Evolutionary conservation across 2,329 filamentous ascomycete species (phyloP), one percentile per base, ranked within the genome.

Genomic region (Amesomyces nigricolor): DNA sequence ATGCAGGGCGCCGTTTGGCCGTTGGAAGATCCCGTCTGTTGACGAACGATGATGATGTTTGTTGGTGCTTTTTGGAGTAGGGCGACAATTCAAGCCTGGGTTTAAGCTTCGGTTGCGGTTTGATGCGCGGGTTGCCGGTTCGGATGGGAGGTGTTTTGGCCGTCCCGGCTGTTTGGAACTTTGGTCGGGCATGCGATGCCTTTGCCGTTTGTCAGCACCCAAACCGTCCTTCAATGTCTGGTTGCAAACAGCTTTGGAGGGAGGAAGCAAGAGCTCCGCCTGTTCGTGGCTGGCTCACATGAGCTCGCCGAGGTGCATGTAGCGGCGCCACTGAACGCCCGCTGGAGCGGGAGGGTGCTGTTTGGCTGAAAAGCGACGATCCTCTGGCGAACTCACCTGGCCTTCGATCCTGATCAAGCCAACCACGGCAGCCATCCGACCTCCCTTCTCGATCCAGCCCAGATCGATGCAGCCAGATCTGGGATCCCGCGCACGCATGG

Each of bases 301-400:
- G 47, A 40, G 40, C 52, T 37, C 19, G 35, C 13, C 30, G 11
- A 35, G 44, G 9, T 38, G 37, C 43, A 14, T 30, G 37, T 26
- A 46, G 44, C 45, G 55, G 45, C 55, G 53, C 53, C 55, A 58
- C 55, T 55, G 44, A 50, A 39, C 43, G 51, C 11, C 45, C 40
- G n/a, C n/a, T n/a, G 45, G 35, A 17, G 22, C 5, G 13, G 4
- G 35, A 11, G 10, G n/a, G 46, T 43, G 47, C 47, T 29, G 26
- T 37, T 16, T 54, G 43, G 48, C 32, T 40, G 43, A 26, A 43
- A 40, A 38, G 49, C 38, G 32, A 40, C 52, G 42, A 45, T 53
- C 46, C 54, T 32, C 39, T 47, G 59, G 54, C 39, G 57, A 62
- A 13, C 61, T 63, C 44, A 63, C 61, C 60, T 49, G 60, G 39